Conservation (phyloP, 2,329 filamentous ascomycete genomes). For the Aureobasidium sp. region DNA sequence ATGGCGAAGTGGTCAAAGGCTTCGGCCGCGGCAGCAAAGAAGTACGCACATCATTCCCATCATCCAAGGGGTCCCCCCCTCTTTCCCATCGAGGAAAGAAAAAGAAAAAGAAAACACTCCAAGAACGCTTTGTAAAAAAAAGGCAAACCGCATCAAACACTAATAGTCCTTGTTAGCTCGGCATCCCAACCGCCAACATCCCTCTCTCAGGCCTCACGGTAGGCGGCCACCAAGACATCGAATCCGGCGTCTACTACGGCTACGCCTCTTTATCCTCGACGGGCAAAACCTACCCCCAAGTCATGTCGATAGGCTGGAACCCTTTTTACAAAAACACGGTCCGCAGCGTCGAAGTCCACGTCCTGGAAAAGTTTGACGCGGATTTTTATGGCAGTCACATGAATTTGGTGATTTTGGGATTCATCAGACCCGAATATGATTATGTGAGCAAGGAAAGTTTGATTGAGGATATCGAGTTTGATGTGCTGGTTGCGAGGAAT, state of each 20-base stretch:
- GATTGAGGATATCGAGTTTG: constrained; percentile 78
- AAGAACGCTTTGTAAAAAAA: no score
- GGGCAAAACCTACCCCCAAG: constrained; percentile 64
- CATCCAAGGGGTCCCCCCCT: no score
- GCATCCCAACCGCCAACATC: constrained; percentile 92
- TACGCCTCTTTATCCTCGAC: constrained; percentile 61
- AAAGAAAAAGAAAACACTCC: neutral
- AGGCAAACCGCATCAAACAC: neutral
- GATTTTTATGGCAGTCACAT: constrained; percentile 85
- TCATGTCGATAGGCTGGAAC: constrained; percentile 94
- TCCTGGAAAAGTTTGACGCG: constrained; percentile 66
- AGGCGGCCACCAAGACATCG: constrained; percentile 53
- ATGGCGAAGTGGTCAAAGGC: constrained; percentile 81
- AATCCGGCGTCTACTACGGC: constrained; percentile 88
- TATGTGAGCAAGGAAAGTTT: constrained; percentile 78
- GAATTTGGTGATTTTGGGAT: constrained; percentile 74
- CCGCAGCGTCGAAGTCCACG: constrained; percentile 58
- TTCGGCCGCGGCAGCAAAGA: constrained; percentile 93
- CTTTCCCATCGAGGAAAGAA: neutral
- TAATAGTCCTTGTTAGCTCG: constrained; percentile 52
- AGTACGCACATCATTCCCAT: constrained; percentile 39
- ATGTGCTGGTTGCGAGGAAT: constrained; percentile 73
- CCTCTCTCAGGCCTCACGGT: constrained; percentile 63
- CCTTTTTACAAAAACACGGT: constrained; percentile 92
- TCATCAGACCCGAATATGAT: constrained; percentile 82